Percentiles rank a stretch among this genome's conserved stretches.
Evolutionary conservation across 2,329 filamentous ascomycete species (phyloP).

Genomic region (Aurifilum marmelostoma): DNA sequence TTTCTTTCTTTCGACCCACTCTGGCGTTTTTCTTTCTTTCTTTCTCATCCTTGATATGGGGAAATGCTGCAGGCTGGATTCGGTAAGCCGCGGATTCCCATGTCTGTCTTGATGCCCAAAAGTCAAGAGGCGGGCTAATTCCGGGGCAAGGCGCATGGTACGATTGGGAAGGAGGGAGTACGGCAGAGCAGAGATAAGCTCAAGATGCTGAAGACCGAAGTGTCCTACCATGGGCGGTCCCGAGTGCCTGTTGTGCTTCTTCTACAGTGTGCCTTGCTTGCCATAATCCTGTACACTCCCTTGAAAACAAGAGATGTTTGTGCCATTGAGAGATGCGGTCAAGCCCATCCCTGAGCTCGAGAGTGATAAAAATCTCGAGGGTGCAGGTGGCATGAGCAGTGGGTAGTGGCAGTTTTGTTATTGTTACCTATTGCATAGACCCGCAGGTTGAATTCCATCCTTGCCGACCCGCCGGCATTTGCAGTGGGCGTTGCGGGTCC

Average conservation of each 20-base stretch:
- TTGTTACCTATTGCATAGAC: background rate
- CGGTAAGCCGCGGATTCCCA: conserved; percentile 2
- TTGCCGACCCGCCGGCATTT: conserved; percentile 2
- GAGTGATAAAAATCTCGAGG: background rate
- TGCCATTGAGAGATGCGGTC: background rate
- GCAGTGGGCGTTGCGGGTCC: background rate
- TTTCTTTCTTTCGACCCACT: background rate
- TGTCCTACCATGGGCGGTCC: background rate
- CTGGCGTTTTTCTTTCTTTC: background rate
- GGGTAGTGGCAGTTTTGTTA: background rate
- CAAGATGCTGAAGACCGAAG: background rate
- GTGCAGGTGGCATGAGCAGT: background rate
- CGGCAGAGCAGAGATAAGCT: background rate
- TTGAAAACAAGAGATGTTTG: background rate
- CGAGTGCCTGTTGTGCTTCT: background rate
- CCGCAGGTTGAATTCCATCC: background rate
- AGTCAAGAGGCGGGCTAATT: background rate
- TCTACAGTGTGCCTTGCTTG: background rate
- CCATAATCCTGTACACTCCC: no score
- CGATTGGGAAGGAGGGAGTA: background rate
- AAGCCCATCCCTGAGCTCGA: background rate
- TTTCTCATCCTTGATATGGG: background rate
- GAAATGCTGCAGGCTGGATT: background rate
- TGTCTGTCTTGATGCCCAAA: conserved; percentile 1
- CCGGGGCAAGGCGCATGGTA: background rate